phyloP scores from a whole-genome alignment of 768 basidiomycete genomes.

The Lactarius indigo region DNA sequence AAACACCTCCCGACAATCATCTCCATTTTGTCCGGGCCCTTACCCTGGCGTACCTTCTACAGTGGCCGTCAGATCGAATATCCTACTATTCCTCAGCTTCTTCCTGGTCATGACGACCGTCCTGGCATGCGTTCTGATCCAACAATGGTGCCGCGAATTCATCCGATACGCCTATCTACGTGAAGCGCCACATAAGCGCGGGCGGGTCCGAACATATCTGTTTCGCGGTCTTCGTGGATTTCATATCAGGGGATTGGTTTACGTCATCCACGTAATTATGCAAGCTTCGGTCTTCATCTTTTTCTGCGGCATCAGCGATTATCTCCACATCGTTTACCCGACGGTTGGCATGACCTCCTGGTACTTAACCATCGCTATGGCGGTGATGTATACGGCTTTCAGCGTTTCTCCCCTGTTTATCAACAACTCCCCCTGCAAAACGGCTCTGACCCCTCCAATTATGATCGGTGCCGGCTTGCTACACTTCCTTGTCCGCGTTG shows the following conservation, averaged over 20 bases:
- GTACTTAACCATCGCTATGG: neutral
- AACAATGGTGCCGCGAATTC: constrained; percentile 20
- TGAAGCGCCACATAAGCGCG: constrained; percentile 8
- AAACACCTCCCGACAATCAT: neutral
- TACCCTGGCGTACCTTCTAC: neutral
- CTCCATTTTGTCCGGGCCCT: neutral
- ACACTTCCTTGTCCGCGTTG: neutral
- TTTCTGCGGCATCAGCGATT: constrained; percentile 13
- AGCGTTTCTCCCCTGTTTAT: constrained; percentile 15
- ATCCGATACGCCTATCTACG: neutral
- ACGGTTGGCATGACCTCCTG: neutral
- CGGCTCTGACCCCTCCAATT: constrained; percentile 13
- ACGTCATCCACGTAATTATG: constrained; percentile 3
- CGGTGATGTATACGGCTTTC: neutral
- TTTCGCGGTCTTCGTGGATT: constrained; percentile 4
- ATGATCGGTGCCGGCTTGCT: neutral
- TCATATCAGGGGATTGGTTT: constrained; percentile 6
- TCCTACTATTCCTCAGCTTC: constrained; percentile 13
- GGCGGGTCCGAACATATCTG: constrained; percentile 12
- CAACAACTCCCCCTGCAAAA: constrained; percentile 12
- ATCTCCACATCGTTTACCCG: neutral
- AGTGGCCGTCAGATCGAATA: constrained; percentile 11
- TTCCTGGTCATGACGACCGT: constrained; percentile 11
- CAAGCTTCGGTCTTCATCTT: constrained; percentile 18
- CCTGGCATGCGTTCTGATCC: constrained; percentile 11